phyloP scores from a whole-genome alignment of 192 early-diverging fungal species.

The Backusella circina region DNA sequence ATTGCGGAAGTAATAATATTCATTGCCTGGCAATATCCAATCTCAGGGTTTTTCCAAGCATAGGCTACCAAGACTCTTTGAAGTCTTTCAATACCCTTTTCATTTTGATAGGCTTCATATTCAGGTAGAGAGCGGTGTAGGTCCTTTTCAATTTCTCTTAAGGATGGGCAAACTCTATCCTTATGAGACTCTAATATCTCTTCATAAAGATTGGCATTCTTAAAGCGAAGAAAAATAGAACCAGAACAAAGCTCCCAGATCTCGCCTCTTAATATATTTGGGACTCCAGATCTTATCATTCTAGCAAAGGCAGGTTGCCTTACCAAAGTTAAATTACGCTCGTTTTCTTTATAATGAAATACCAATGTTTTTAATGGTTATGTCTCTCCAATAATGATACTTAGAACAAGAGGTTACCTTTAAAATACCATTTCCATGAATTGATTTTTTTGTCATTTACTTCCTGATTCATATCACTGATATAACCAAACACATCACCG shows the following conservation, averaged over 20 bases:
- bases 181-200: constrained; percentile 52
- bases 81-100: constrained; percentile 87
- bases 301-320: constrained; percentile 73
- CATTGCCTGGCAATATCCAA: constrained; percentile 99
- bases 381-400: background rate
- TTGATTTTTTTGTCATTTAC: constrained; percentile 70
- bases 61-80: constrained; percentile 90
- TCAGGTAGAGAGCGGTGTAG: constrained; percentile 88
- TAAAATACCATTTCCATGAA: constrained; percentile 73
- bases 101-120: constrained; percentile 86
- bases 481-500: constrained; percentile 67
- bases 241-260: constrained; percentile 88
- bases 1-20: constrained; percentile 96
- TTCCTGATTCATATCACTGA: constrained; percentile 61
- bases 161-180: constrained; percentile 60
- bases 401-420: constrained; percentile 38
- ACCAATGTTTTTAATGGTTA: background rate
- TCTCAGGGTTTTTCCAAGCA: constrained; percentile 79
- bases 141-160: constrained; percentile 90
- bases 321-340: constrained; percentile 77
- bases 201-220: constrained; percentile 75
- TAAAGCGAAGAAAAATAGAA: constrained; percentile 73
- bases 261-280: constrained; percentile 80
- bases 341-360: constrained; percentile 50
- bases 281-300: constrained; percentile 75